Percentiles rank a stretch among this genome's conserved stretches.
phyloP scores from a whole-genome alignment of 78 protist species.

The Emiliania huxleyi region DNA sequence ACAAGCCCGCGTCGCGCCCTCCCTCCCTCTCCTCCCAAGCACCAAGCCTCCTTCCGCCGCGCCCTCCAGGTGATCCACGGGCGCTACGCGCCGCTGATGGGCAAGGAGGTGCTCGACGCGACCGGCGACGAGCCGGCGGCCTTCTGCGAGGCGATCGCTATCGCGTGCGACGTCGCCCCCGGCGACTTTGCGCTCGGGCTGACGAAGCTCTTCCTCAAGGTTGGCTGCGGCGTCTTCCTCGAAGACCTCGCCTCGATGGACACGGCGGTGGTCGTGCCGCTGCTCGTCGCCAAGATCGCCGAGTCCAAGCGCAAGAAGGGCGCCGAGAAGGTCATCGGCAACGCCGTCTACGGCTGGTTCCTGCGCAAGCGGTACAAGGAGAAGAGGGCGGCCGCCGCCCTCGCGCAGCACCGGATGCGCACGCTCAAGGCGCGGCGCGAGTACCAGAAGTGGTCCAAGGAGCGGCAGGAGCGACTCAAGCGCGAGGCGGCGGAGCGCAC shows the following conservation, averaged over 20 bases:
- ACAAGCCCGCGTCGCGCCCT: neutral
- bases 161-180: neutral
- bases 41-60: too few relatives aligned
- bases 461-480: neutral
- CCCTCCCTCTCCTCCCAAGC: neutral
- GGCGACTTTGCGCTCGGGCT: neutral
- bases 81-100: neutral
- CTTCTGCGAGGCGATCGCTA: neutral
- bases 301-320: neutral
- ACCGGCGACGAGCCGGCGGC: neutral
- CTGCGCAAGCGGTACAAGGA: neutral
- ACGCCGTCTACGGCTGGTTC: neutral
- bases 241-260: neutral
- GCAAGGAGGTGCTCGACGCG: neutral
- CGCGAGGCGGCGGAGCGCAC: neutral
- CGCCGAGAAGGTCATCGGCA: neutral
- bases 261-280: neutral
- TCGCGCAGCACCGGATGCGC: neutral
- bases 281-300: neutral
- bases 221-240: neutral
- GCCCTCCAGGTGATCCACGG: neutral
- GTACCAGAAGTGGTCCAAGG: neutral
- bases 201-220: neutral
- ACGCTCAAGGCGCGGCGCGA: neutral
- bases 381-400: neutral